phyloP scores from a whole-genome alignment of 225 moss, liverwort and hornwort species.

The Bryoerythrophyllum caledonicum region DNA sequence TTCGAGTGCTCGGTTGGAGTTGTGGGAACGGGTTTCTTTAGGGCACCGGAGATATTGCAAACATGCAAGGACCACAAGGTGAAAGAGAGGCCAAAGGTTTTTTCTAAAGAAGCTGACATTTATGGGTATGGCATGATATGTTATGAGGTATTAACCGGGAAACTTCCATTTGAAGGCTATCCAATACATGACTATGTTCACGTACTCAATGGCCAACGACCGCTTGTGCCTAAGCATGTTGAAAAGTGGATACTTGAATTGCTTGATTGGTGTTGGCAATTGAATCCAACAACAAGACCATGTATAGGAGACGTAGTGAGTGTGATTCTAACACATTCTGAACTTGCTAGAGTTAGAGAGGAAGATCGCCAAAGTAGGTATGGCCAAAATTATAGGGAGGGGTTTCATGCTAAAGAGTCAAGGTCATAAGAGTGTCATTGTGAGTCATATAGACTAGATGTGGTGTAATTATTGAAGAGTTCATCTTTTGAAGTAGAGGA shows the following conservation, averaged over 20 bases:
- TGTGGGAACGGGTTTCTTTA: neutral
- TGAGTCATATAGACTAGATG: no score
- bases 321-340: neutral
- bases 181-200: fast-evolving
- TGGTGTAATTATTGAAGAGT: no score
- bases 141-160: neutral
- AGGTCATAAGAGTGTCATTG: no score
- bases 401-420: no score
- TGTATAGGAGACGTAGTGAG: neutral
- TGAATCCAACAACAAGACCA: neutral
- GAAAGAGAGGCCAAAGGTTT: neutral
- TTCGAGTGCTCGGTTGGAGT: neutral
- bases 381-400: no score
- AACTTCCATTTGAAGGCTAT: neutral
- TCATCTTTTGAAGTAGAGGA: no score
- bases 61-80: neutral
- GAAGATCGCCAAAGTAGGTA: fast-evolving
- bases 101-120: neutral
- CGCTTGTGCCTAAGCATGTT: neutral
- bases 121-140: neutral
- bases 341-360: fast-evolving
- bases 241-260: neutral
- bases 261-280: neutral
- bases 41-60: neutral
- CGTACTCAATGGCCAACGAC: neutral